Conservation (phyloP, 2,329 filamentous ascomycete species). For the Didymella arachidicola region DNA sequence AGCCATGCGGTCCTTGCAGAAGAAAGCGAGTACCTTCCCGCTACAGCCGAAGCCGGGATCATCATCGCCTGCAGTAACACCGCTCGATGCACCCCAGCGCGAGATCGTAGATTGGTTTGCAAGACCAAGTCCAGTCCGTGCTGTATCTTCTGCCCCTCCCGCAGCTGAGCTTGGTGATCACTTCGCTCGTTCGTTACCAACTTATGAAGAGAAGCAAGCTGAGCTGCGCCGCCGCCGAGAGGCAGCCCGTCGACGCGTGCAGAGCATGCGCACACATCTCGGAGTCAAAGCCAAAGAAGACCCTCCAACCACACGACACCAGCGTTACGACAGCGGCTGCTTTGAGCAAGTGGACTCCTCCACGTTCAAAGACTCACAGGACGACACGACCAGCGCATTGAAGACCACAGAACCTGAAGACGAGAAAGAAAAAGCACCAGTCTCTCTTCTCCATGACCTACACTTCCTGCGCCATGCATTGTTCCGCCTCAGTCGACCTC, state of each 20-base stretch:
- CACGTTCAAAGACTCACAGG: not conserved
- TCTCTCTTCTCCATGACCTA: not conserved
- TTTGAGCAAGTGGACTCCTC: not conserved
- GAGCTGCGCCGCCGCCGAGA: not conserved
- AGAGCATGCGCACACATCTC: constrained; percentile 1
- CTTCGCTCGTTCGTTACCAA: constrained; percentile 1
- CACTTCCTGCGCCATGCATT: constrained; percentile 2
- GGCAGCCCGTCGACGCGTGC: not conserved
- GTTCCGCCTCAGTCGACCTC: not conserved
- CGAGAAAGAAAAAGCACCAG: not conserved
- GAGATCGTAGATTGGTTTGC: constrained; percentile 4
- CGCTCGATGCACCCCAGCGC: not conserved
- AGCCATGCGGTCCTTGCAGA: not conserved
- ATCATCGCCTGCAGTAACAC: not conserved
- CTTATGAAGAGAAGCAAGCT: not conserved
- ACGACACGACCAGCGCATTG: not conserved
- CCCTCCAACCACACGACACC: not conserved
- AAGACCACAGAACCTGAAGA: not conserved
- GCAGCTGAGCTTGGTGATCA: constrained; percentile 1
- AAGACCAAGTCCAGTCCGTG: not conserved
- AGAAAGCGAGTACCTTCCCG: not conserved
- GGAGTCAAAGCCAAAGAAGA: not conserved
- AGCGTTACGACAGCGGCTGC: constrained; percentile 8
- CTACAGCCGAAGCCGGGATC: constrained; percentile 2
- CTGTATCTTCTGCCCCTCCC: not conserved